Evolutionary conservation across 73 alveolate genomes (phyloP), one percentile per base, ranked within the genome.

Genomic region (Blepharisma japonicum): DNA sequence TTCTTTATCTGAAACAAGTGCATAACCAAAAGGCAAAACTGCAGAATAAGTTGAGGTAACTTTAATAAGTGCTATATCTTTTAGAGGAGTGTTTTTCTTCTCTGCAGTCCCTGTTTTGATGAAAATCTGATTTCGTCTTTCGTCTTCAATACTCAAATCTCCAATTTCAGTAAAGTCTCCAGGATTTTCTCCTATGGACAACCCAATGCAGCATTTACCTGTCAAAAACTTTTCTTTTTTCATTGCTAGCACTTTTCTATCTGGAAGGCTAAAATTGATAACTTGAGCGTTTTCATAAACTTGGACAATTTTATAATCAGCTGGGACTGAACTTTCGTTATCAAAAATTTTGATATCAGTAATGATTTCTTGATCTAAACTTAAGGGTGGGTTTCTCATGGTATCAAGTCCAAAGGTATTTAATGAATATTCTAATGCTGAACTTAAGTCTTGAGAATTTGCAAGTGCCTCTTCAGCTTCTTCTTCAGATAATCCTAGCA

Each of bases 271-370:
- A 61, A 61, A 61, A 61, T 61, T 39, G 23, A n/a, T 18, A 2
- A 14, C 74, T 14, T n/a, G n/a, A 5, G 23, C 14, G 4, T 61
- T 61, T 39, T 61, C 74, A 61, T 18, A 61, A 20, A 61, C 50
- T 61, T 61, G 14, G 14, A 61, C 74, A 20, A 61, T 61, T 14
- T n/a, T 25, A 61, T 14, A 61, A 61, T 61, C 74, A 25, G 50
- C 18, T 18, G 74, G 39, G 3, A 61, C 74, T 39, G 14, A 25
- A 2, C 23, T 39, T 18, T 2, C 39, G 23, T n/a, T 61, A 61
- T 61, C 74, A 61, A 61, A 61, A 61, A 61, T 61, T 25, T 61
- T 61, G 18, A 61, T 14, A n/a, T 61, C 74, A 18, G 50, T 61
- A 3, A 61, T 61, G 5, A 8, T 8, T 25, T 25, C 74, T 14